Base-by-base conservation (phyloP, 768 basidiomycete species). In the Xanthoconium stramineum region DNA sequence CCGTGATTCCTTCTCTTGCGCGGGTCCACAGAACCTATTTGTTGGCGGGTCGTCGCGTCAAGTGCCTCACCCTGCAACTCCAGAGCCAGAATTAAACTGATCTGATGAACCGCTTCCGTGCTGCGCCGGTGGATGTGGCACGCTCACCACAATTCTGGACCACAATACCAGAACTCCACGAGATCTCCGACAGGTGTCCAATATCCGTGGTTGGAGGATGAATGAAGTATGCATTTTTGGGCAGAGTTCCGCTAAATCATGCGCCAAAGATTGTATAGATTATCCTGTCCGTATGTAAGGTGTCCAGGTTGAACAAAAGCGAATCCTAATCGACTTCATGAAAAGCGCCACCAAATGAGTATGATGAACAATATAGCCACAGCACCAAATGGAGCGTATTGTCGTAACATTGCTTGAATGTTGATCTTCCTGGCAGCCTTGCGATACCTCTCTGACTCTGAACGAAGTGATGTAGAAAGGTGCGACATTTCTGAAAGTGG, bases 381-480 rank as follows among this genome's bases (percentile, higher is more conserved):
- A 19, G 88, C 94, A 45, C 83, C 94, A 52, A 98, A 72, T 3
- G 97, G 97, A 38, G 95, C 97, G 74, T 95, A 99, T 68, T 98
- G 93, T 58, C 97, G 85, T 61, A 98, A 70, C 86, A 98, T 88
- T 14, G 94, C 93, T 62, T 95, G 83, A 52, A 95, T 69, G 68
- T 98, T 98, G 74, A 99, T 90, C 65, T 97, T 94, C 62, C 91
- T 80, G 28, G 97, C 94, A 29, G 94, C 93, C 74, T 91, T 95
- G 48, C 96, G 86, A 73, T 98, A 99, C 75, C 92, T 98, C 76
- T 97, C 91, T 17, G 94, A 97, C 74, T 99, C 97, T 46, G 95
- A 89, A 46, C 94, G 86, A 37, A 99, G 79, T 8, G 94, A 96
- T 3, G 89, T 92, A 24, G 95, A 98, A 52, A 99, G 78, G 69